Evolutionary conservation across 208 protist species (phyloP), one percentile per base, ranked within the genome.

Genomic region (Wallacemonas rigidus): DNA sequence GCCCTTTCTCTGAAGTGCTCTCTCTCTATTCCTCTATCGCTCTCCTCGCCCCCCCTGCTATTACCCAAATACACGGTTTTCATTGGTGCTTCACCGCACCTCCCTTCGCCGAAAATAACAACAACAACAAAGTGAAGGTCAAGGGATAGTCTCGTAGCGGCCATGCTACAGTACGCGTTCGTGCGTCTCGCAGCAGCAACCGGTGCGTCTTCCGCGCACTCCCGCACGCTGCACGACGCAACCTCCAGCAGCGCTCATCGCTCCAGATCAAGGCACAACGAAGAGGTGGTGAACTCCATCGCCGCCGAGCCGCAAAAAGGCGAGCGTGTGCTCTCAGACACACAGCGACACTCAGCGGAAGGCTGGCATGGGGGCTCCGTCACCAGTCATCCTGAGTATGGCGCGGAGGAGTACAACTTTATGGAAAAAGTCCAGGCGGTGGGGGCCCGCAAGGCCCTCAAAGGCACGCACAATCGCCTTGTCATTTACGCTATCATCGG

Each of bases 351-450:
- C 2, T 36, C 38, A 15, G 53, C 14, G 38, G 11, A 51, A 12
- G 1, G 3, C 44, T 38, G 35, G 17, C 39, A 8, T 17, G 17
- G 26, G 40, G 3, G 50, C 43, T 12, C 53, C 47, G 41, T 58
- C 39, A 12, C 69, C 65, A 2, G 57, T 53, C 17, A 69, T 53
- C 8, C 14, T 43, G n/a, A 63, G 53, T 80, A 86, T 68, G 44
- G 62, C 40, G 83, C 78, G 61, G 50, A 51, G 2, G 77, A 78
- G 15, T 86, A 78, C 51, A 67, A 83, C 62, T 89, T 88, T 67
- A 53, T 91, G 1, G 85, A 86, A 45, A 72, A 81, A 6, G 72
- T 91, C n/a, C 80, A 74, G 54, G 38, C 63, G 14, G 57, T 79
- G 12, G 74, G 78, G 4, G 65, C 82, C 1, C 54, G 50, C 44